These are phyloP conservation scores for Mrakia blollopis DNA, from an alignment of 768 basidiomycete genomes.

Conservation along the genomic window DNA sequence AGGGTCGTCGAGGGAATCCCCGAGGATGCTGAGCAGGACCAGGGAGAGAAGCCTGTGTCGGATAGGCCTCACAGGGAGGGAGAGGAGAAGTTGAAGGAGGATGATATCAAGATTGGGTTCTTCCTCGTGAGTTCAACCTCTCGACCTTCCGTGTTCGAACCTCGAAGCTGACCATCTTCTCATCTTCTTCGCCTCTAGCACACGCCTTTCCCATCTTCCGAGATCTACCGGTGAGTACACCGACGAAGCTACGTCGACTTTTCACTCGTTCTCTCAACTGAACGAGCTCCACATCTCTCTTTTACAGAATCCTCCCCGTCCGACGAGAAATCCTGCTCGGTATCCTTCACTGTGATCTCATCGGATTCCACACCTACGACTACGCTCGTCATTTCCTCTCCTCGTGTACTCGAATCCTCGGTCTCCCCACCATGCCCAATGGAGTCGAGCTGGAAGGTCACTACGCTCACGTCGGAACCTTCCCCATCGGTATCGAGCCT, in stretches of 20 bases:
- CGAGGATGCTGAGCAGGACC: conserved; percentile 26
- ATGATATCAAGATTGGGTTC: conserved; percentile 81
- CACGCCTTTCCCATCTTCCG: conserved; percentile 33
- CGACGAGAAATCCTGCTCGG: conserved; percentile 96
- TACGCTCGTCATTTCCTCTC: conserved; percentile 99
- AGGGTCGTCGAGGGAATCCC: conserved; percentile 29
- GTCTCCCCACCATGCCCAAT: conserved; percentile 93
- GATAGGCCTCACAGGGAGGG: conserved; percentile 14
- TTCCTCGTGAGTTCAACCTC: conserved; percentile 65
- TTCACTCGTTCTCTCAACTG: background rate
- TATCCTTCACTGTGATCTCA: conserved; percentile 88
- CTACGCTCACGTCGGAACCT: conserved; percentile 93
- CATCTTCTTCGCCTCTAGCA: background rate
- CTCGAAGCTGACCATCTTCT: background rate
- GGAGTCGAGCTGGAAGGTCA: conserved; percentile 94
- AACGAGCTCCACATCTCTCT: background rate
- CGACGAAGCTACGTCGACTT: too few species aligned
- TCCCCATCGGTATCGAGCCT: conserved; percentile 98
- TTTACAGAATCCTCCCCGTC: conserved; percentile 84
- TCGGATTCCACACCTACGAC: conserved; percentile 99
- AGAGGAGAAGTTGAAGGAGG: conserved; percentile 19
- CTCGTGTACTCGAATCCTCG: conserved; percentile 92
- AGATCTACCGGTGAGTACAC: conserved; percentile 29
- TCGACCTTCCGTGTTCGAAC: background rate
- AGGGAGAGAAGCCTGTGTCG: conserved; percentile 26